Base-by-base conservation (phyloP, 768 basidiomycete species). In the Hericium coralloides region DNA sequence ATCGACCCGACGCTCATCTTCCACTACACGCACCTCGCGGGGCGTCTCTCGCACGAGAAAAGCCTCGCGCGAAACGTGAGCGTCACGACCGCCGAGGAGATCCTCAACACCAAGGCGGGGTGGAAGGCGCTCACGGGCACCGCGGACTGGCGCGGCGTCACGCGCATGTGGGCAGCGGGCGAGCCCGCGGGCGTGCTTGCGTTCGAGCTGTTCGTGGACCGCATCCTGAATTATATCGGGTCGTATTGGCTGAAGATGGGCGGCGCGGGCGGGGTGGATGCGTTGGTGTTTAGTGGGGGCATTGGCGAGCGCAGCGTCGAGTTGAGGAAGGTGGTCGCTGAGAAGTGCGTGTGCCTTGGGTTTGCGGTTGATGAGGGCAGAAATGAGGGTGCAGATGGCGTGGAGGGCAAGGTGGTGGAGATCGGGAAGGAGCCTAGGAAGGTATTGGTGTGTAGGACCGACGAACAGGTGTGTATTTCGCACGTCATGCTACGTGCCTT, bases 1-100 rank as follows among this genome's bases (percentile, higher is more conserved):
- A 75, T 95, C 65, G 94, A 97, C 69, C 90, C 92, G 14, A 84
- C 84, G 43, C 79, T 94, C 52, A 85, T 95, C 60, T 95, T 95
- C 72, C 93, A 95, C 66, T 85, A 87, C 67, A 82, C 81, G 48
- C 78, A 78, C 59, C 73, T 74, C 53, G 76, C 76, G 0, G 76
- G 75, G 10, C 69, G 70, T 22, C 80, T 85, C 66, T 73, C 78
- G 49, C 78, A 84, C 64, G 79, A 81, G 56, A 73, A 79, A 31
- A 72, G 64, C 43, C 64, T 74, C 60, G 73, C 74, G n/a, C 65
- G 69, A 15, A 64, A 76, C 54, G 68, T 84, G 12, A 76, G 77
- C 53, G 80, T 88, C 68, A 75, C 57, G 3, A 37, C 82, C 76
- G 85, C 87, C 0, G 86, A 87, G 62, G 79, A 85, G 12, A 85